Percentiles rank a stretch among this genome's conserved stretches.
phyloP scores from a whole-genome alignment of 306 rosid genomes.

The Fragaria ananassa region DNA sequence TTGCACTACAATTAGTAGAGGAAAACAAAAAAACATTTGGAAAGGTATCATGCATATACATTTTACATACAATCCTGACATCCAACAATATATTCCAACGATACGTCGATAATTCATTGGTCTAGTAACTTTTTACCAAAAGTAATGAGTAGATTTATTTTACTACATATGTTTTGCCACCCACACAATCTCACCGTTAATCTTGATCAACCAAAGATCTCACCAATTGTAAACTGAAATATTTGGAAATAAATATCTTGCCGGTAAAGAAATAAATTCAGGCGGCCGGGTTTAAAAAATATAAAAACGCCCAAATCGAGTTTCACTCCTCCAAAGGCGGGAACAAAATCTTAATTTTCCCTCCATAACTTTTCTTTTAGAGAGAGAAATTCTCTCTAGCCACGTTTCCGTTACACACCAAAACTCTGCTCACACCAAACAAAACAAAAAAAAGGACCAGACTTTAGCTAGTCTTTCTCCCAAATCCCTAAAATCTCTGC shows the following conservation, averaged over 20 bases:
- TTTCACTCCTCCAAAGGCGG: background rate
- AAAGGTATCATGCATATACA: too few species aligned
- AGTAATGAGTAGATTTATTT: too few species aligned
- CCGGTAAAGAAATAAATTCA: background rate
- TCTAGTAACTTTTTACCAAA: too few species aligned
- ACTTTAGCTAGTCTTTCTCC: background rate
- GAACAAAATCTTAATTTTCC: background rate
- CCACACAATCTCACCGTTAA: background rate
- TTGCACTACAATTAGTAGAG: too few species aligned
- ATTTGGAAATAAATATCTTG: too few species aligned
- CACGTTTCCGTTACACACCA: background rate
- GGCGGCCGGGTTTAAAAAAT: background rate
- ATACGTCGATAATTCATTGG: too few species aligned
- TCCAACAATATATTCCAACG: too few species aligned
- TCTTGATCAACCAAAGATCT: background rate
- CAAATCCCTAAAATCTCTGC: conserved; percentile 16
- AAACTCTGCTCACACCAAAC: background rate
- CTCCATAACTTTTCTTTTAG: background rate
- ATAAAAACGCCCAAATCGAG: background rate
- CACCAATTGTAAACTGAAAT: background rate
- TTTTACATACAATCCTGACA: too few species aligned
- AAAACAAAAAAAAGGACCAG: background rate
- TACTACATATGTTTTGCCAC: background rate
- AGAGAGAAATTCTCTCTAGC: background rate
- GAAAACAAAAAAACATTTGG: too few species aligned